Evolutionary conservation across 495 filamentous ascomycete species (phyloP).

Genomic region (Ascobolus immersus): DNA sequence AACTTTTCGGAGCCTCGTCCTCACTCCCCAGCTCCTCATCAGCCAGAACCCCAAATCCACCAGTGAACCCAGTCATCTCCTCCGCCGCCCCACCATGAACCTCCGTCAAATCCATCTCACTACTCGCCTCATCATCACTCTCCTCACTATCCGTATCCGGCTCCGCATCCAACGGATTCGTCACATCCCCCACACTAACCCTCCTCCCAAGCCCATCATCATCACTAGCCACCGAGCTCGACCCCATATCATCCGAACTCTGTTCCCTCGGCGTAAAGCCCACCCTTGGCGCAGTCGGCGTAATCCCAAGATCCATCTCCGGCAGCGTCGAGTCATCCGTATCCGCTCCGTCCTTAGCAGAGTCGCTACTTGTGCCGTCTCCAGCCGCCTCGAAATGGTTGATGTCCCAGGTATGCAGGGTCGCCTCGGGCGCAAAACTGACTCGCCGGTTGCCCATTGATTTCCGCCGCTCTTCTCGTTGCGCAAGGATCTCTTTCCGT

Average conservation of each 20-base stretch:
- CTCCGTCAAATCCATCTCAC: conserved; percentile 13
- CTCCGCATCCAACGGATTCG: no score
- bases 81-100: not conserved
- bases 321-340: not conserved
- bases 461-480: conserved; percentile 66
- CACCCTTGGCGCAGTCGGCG: conserved; percentile 19
- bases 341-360: no score
- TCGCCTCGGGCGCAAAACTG: conserved; percentile 92
- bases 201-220: no score
- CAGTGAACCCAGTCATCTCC: not conserved
- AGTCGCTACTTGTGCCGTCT: no score
- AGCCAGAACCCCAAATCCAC: not conserved
- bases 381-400: conserved; percentile 72
- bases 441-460: conserved; percentile 83
- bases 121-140: conserved; percentile 26
- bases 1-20: not conserved
- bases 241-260: conserved; percentile 47
- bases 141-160: conserved; percentile 25
- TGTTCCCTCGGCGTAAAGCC: conserved; percentile 52
- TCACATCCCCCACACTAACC: no score
- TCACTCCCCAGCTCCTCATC: not conserved
- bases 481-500: conserved; percentile 43
- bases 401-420: conserved; percentile 91
- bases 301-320: not conserved
- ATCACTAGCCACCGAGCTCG: conserved; percentile 34